These are phyloP conservation scores for Huntiella decipiens DNA, from an alignment of 2,329 filamentous ascomycete genomes.

Conservation along the genomic window DNA sequence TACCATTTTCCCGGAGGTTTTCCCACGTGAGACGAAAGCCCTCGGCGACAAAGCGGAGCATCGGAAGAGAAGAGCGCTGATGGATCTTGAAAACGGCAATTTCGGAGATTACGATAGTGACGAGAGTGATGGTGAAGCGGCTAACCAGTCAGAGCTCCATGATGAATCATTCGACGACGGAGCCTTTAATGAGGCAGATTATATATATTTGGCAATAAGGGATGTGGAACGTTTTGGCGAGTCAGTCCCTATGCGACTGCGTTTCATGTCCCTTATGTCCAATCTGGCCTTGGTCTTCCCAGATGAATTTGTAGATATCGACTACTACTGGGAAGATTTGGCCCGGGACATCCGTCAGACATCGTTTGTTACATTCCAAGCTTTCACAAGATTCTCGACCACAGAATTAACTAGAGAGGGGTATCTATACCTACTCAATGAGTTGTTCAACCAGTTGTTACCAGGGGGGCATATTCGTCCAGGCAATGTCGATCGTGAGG, in stretches of 20 bases:
- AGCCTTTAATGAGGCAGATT: not conserved
- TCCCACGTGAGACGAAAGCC: constrained; percentile 40
- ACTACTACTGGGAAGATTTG: constrained; percentile 40
- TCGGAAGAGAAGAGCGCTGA: not conserved
- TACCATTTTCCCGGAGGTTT: constrained; percentile 45
- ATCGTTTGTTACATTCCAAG: constrained; percentile 10
- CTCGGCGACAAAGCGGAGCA: not conserved
- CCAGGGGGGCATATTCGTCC: constrained; percentile 24
- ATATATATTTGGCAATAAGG: constrained; percentile 5
- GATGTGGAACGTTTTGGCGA: constrained; percentile 22
- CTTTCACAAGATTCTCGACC: constrained; percentile 9
- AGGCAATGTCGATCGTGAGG: constrained; percentile 19
- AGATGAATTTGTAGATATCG: constrained; percentile 21
- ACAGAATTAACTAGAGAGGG: constrained; percentile 20
- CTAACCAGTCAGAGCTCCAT: not conserved
- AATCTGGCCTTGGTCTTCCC: constrained; percentile 28
- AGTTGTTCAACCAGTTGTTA: constrained; percentile 27
- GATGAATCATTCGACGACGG: not conserved
- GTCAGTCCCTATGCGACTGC: constrained; percentile 41
- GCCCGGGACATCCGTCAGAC: constrained; percentile 23
- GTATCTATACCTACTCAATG: constrained; percentile 26
- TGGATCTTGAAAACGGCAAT: constrained; percentile 39
- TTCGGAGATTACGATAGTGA: constrained; percentile 34
- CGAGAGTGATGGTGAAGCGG: constrained; percentile 15
- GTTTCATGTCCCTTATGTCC: constrained; percentile 39